A percentile compares a stretch with the other conserved stretches of the same genome.
Conservation (phyloP, 169 alveolate genomes). For the Plasmodium knowlesi region DNA sequence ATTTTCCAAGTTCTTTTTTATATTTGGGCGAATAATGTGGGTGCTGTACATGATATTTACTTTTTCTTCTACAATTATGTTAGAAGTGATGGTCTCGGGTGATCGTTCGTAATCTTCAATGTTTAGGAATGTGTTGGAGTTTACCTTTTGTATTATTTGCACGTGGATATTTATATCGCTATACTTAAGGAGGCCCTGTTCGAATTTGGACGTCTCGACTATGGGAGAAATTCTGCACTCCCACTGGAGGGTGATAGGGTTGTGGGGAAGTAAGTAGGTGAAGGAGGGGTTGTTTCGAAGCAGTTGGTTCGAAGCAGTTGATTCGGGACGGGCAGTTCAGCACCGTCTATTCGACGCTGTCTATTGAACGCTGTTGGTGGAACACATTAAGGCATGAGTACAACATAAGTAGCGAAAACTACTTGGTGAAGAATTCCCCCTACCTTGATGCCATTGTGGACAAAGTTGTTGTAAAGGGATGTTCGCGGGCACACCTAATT, state of each 20-base stretch:
- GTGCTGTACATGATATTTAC: conserved; percentile 37
- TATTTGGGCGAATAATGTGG: conserved; percentile 30
- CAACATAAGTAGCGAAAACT: background rate
- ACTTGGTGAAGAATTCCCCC: background rate
- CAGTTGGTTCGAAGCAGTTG: too few species aligned
- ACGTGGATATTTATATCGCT: conserved; percentile 57
- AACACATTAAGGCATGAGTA: background rate
- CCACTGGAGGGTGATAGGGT: background rate
- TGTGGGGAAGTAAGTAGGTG: background rate
- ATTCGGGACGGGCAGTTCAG: too few species aligned
- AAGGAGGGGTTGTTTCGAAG: too few species aligned
- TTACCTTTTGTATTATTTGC: conserved; percentile 53
- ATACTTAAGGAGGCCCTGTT: conserved; percentile 34
- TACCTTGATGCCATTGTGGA: conserved; percentile 58
- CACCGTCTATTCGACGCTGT: too few species aligned
- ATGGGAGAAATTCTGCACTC: conserved; percentile 60
- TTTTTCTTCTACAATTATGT: background rate
- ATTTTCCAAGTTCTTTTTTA: conserved; percentile 63
- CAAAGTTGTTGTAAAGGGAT: conserved; percentile 36
- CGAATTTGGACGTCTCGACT: conserved; percentile 60
- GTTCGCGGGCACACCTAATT: too few species aligned
- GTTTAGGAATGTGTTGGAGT: background rate
- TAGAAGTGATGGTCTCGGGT: conserved; percentile 7
- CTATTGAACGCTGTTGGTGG: too few species aligned
- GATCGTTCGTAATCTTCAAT: conserved; percentile 24